A percentile compares a stretch with the other conserved stretches of the same genome.
Conservation (phyloP, 768 basidiomycete genomes). For the Lepiota subincarnata region DNA sequence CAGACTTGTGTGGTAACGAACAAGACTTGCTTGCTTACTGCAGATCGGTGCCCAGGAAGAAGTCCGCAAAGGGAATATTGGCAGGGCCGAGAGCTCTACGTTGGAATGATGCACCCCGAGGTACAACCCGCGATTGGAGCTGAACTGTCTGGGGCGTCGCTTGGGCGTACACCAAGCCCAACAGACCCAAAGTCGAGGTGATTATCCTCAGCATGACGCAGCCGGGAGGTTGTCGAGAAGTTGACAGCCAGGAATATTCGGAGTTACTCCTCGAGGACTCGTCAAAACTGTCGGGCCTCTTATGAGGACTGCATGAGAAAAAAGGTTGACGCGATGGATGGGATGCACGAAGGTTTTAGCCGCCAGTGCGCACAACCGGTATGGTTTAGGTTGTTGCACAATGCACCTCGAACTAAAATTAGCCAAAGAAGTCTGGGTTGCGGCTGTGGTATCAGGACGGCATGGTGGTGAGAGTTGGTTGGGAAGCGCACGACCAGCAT, state of each 20-base stretch:
- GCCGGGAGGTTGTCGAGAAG: no score
- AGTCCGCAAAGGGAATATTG: conserved; percentile 45
- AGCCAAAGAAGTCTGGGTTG: neutral
- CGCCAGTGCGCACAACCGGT: neutral
- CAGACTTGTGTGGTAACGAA: neutral
- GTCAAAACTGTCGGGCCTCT: neutral
- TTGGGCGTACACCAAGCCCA: conserved; percentile 7
- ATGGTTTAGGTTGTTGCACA: neutral
- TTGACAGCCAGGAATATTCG: neutral
- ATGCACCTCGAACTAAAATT: neutral
- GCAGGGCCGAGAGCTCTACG: conserved; percentile 34
- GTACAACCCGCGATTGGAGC: conserved; percentile 23
- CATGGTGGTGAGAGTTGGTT: neutral
- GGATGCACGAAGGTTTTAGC: neutral
- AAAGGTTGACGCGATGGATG: neutral
- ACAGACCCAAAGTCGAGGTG: conserved; percentile 1
- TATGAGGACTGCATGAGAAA: conserved; percentile 6
- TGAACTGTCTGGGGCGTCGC: conserved; percentile 28
- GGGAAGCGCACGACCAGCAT: neutral
- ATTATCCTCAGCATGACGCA: neutral
- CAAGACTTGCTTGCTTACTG: conserved; percentile 32
- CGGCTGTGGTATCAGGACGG: neutral
- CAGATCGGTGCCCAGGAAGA: conserved; percentile 55
- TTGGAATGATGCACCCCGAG: conserved; percentile 20
- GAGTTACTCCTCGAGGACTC: neutral